Conservation (phyloP, 2,329 filamentous ascomycete genomes). For the Cladosporium colombiae region DNA sequence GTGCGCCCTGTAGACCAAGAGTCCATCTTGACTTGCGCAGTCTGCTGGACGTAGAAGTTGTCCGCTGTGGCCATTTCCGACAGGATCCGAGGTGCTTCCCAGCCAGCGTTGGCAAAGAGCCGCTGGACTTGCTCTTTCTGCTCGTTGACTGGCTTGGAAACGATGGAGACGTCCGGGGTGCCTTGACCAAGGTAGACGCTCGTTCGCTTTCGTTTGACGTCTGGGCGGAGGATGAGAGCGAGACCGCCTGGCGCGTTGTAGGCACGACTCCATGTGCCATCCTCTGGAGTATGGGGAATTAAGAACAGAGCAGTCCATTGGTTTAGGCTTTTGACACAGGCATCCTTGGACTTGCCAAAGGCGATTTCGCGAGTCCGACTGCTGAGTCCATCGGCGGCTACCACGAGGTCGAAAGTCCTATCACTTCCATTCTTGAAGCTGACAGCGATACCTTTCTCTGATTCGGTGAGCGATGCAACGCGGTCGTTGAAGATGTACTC, state of each 20-base stretch:
- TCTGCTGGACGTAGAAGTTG: slow-evolving; percentile 37
- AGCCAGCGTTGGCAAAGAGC: slow-evolving; percentile 32
- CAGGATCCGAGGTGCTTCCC: slow-evolving; percentile 32
- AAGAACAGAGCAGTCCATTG: slow-evolving; percentile 37
- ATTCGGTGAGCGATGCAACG: slow-evolving; percentile 29
- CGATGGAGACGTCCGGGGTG: slow-evolving; percentile 28
- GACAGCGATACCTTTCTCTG: slow-evolving; percentile 30
- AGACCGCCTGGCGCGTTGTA: slow-evolving; percentile 33
- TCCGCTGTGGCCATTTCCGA: slow-evolving; percentile 31
- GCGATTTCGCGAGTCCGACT: slow-evolving; percentile 32
- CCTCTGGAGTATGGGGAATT: slow-evolving; percentile 28
- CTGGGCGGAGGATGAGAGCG: slow-evolving; percentile 35
- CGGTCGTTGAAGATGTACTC: slow-evolving; percentile 36
- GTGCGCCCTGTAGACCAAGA: slow-evolving; percentile 35
- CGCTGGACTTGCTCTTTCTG: slow-evolving; percentile 33
- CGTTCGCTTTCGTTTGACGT: slow-evolving; percentile 24
- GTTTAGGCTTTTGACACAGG: slow-evolving; percentile 26
- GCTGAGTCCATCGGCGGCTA: slow-evolving; percentile 38
- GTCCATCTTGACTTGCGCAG: slow-evolving; percentile 36
- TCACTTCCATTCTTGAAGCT: slow-evolving; percentile 29
- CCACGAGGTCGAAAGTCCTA: slow-evolving; percentile 31
- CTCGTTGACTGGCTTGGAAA: slow-evolving; percentile 23
- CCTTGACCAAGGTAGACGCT: slow-evolving; percentile 32
- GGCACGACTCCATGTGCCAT: slow-evolving; percentile 36
- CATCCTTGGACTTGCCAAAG: slow-evolving; percentile 29